Evolutionary conservation across 805 yeast genomes (phyloP), one percentile per base, ranked within the genome.

Genomic region (Candida piceae): DNA sequence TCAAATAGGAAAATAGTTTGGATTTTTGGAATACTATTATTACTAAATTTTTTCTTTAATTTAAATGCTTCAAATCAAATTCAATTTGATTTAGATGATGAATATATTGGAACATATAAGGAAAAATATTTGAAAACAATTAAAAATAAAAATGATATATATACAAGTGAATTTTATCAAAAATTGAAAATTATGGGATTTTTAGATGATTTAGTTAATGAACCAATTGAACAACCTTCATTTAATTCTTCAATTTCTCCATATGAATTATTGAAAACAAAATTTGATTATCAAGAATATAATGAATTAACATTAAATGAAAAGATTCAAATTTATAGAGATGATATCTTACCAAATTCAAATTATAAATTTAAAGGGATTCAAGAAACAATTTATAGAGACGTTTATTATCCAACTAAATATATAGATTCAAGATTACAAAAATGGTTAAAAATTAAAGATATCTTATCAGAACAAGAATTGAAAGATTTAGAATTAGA

Each of bases 191-290:
- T 52, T 4, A 46, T 58, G 47, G 50, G 54, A n/a, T 46, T 39
- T 28, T 27, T 58, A 7, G 63, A 58, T 38, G 58, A 55, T 19
- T 38, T 58, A 22, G 45, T 58, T 10, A 48, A 55, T 36, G 63
- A 58, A 41, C 55, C 57, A 16, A 42, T 58, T 24, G 53, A 53
- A 13, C 31, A 39, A 2, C 35, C 49, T 2, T 16, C 44, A 0
- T 45, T 45, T 28, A 39, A 56, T 28, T 44, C 38, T 17, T 48
- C 60, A 4, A 17, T 38, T 26, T 45, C 51, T 27, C 62, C 62
- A 2, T 41, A 45, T 5, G 37, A 35, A 3, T 16, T 56, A 2
- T 21, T 57, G 18, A 49, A 48, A 25, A 36, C 43, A 13, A 34
- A 29, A 12, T 49, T 50, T 8, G 29, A 44, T 9, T 30, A 39